These are phyloP conservation scores for Entomortierella chlamydospora DNA, from an alignment of 192 early-diverging fungal genomes.

Conservation along the genomic window DNA sequence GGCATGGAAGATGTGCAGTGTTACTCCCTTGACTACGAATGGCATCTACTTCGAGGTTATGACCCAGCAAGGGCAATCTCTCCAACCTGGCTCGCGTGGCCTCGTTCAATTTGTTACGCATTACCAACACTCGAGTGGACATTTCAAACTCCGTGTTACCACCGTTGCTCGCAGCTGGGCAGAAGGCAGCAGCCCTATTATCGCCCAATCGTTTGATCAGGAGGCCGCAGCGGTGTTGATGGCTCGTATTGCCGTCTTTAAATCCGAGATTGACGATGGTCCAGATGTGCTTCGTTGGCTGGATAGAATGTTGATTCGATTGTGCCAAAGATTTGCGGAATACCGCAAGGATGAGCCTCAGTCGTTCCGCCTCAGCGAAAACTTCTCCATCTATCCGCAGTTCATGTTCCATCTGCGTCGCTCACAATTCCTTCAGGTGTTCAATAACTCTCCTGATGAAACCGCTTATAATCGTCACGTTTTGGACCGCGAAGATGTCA, in stretches of 20 bases:
- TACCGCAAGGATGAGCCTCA: constrained; percentile 96
- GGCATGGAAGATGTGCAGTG: constrained; percentile 94
- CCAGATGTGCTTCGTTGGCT: constrained; percentile 98
- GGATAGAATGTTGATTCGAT: constrained; percentile 97
- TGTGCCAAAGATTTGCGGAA: constrained; percentile 97
- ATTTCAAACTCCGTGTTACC: constrained; percentile 92
- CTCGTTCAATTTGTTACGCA: constrained; percentile 96
- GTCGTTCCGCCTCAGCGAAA: constrained; percentile 90
- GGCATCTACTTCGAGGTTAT: constrained; percentile 98
- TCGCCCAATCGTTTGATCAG: constrained; percentile 95
- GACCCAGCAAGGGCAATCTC: constrained; percentile 83
- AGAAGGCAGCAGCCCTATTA: constrained; percentile 86
- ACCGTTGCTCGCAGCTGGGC: constrained; percentile 91
- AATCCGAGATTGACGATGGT: constrained; percentile 96
- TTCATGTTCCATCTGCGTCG: constrained; percentile 99
- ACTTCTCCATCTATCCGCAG: constrained; percentile 99
- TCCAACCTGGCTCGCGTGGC: constrained; percentile 87
- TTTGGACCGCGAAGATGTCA: constrained; percentile 95
- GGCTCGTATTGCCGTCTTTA: constrained; percentile 97
- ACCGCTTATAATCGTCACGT: constrained; percentile 95
- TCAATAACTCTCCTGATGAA: constrained; percentile 99
- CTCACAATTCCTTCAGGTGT: constrained; percentile 98
- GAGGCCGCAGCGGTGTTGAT: constrained; percentile 98
- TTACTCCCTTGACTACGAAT: constrained; percentile 88
- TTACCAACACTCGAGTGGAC: constrained; percentile 95